These are phyloP conservation scores for Chytridium lagenaria DNA, from an alignment of 371 early-diverging fungal species.

Conservation along the genomic window DNA sequence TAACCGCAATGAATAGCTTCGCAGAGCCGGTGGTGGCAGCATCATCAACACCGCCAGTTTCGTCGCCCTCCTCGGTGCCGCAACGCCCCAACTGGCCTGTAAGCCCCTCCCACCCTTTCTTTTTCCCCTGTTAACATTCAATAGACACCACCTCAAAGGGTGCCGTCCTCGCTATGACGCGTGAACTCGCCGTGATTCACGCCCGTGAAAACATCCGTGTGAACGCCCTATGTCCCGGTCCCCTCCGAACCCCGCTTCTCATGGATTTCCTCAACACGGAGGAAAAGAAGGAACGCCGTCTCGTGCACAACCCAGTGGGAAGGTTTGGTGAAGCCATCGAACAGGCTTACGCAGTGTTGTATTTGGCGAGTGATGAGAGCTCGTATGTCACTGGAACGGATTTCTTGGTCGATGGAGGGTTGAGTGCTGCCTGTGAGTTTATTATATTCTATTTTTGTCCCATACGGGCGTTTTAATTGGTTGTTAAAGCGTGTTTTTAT, in stretches of 20 bases:
- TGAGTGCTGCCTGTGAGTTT: slow-evolving; percentile 68
- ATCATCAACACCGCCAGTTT: slow-evolving; percentile 89
- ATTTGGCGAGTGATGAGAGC: slow-evolving; percentile 83
- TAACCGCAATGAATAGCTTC: slow-evolving; percentile 55
- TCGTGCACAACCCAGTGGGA: slow-evolving; percentile 85
- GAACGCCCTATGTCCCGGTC: slow-evolving; percentile 89
- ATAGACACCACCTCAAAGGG: slow-evolving; percentile 88
- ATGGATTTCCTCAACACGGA: slow-evolving; percentile 87
- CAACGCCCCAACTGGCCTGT: slow-evolving; percentile 90
- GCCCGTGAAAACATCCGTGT: slow-evolving; percentile 89
- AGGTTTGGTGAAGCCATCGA: slow-evolving; percentile 91
- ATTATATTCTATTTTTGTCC: neutral
- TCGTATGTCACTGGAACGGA: slow-evolving; percentile 86
- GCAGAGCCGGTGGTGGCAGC: slow-evolving; percentile 74
- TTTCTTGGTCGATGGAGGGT: slow-evolving; percentile 85
- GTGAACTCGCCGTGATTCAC: slow-evolving; percentile 86
- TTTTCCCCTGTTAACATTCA: slow-evolving; percentile 9
- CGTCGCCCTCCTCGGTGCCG: slow-evolving; percentile 83
- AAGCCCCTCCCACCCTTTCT: slow-evolving; percentile 37
- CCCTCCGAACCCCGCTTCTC: slow-evolving; percentile 79
- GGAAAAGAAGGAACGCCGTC: slow-evolving; percentile 82
- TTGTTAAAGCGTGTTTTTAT: neutral
- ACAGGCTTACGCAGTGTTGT: slow-evolving; percentile 83
- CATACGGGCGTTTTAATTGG: neutral
- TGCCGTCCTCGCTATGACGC: slow-evolving; percentile 88